A percentile compares a stretch with the other conserved stretches of the same genome.
Conservation (phyloP, 1,284 basidiomycete species). For the Kalmanozyma brasiliensis region DNA sequence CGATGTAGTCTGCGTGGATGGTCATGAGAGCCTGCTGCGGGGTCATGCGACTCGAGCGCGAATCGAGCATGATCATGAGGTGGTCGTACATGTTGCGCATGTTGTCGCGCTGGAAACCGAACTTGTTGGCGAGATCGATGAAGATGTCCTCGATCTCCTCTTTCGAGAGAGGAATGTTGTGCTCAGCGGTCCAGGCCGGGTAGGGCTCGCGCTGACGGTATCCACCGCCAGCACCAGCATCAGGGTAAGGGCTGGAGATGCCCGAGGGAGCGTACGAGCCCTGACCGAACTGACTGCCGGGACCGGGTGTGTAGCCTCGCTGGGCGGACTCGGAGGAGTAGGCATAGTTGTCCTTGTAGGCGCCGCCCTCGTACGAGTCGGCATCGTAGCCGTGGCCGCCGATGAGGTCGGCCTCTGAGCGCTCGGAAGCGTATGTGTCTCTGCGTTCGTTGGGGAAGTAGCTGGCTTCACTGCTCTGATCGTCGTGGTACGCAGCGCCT, state of each 20-base stretch:
- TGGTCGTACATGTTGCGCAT: slow-evolving; percentile 86
- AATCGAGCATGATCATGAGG: slow-evolving; percentile 95
- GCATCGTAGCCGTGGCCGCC: slow-evolving; percentile 58
- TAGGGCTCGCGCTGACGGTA: slow-evolving; percentile 76
- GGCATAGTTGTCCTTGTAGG: slow-evolving; percentile 54
- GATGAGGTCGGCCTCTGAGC: slow-evolving; percentile 60
- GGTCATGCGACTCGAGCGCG: slow-evolving; percentile 78
- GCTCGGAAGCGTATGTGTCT: slow-evolving; percentile 61
- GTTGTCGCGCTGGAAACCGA: slow-evolving; percentile 90
- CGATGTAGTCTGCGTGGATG: slow-evolving; percentile 98
- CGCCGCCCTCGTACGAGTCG: slow-evolving; percentile 60
- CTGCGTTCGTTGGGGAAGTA: slow-evolving; percentile 58
- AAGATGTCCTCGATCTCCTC: slow-evolving; percentile 99
- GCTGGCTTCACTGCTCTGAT: slow-evolving; percentile 54
- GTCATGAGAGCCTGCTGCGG: slow-evolving; percentile 91
- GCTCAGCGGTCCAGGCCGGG: slow-evolving; percentile 90
- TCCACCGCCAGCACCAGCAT: slow-evolving; percentile 49
- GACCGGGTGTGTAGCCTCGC: slow-evolving; percentile 49
- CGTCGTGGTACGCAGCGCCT: slow-evolving; percentile 56
- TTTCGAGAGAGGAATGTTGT: slow-evolving; percentile 93
- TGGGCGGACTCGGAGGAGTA: slow-evolving; percentile 53
- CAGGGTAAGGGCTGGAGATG: slow-evolving; percentile 57
- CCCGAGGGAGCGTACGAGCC: slow-evolving; percentile 58
- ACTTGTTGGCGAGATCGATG: slow-evolving; percentile 97
- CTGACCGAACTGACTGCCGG: slow-evolving; percentile 50